Evolutionary conservation across 2,329 filamentous ascomycete genomes (phyloP).

Genomic region (Tolypocladium tropicale): DNA sequence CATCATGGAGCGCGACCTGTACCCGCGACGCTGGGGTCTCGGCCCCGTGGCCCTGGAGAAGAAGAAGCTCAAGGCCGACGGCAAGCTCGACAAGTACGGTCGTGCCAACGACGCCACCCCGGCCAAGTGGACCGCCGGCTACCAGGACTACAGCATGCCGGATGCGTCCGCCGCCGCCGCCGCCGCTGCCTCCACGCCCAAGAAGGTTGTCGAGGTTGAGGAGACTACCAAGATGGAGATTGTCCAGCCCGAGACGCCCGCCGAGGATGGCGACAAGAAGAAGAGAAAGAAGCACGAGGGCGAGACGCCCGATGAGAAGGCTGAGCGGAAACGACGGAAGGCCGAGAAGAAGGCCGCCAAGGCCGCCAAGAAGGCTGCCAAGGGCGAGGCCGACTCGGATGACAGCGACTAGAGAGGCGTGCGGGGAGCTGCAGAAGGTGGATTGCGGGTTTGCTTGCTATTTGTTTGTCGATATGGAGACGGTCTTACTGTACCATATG

Average conservation of each 20-base stretch:
- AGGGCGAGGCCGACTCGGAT: constrained; percentile 41
- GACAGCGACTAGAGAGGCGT: constrained; percentile 8
- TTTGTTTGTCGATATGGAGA: constrained; percentile 8
- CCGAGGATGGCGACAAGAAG: constrained; percentile 49
- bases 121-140: constrained; percentile 82
- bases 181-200: constrained; percentile 30
- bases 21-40: constrained; percentile 93
- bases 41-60: constrained; percentile 90
- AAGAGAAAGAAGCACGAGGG: constrained; percentile 76
- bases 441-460: constrained; percentile 2
- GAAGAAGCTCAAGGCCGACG: constrained; percentile 98
- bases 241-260: constrained; percentile 24
- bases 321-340: constrained; percentile 49
- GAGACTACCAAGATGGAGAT: constrained; percentile 25
- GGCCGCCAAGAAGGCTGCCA: constrained; percentile 42
- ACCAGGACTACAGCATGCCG: constrained; percentile 75
- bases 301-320: constrained; percentile 60
- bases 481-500: constrained; percentile 11
- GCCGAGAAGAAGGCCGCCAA: constrained; percentile 50
- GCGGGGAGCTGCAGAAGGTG: background rate
- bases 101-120: constrained; percentile 87
- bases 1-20: constrained; percentile 98
- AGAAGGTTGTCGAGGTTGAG: constrained; percentile 23
- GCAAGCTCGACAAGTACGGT: constrained; percentile 97
- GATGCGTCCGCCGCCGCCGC: constrained; percentile 32